Conservation (phyloP, 2,329 filamentous ascomycete species). For the Cladophialophora bantiana region DNA sequence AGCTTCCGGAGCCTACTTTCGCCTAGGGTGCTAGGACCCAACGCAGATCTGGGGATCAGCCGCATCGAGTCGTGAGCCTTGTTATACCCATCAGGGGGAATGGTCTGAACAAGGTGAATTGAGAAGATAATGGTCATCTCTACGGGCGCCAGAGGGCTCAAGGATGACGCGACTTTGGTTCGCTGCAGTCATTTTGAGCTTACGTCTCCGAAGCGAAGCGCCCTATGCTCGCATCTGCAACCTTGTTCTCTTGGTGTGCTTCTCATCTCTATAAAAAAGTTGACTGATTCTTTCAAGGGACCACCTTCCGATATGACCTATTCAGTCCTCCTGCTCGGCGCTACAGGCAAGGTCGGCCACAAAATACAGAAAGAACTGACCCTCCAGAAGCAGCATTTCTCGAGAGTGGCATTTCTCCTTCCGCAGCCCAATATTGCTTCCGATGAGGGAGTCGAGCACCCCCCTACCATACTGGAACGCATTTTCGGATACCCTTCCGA, state of each 20-base stretch:
- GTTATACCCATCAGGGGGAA: background rate
- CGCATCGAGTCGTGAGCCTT: background rate
- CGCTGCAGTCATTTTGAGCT: background rate
- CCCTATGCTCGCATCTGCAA: background rate
- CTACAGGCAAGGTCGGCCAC: background rate
- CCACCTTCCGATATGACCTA: constrained; percentile 3
- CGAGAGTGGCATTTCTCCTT: constrained; percentile 3
- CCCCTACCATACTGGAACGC: background rate
- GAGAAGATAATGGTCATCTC: background rate
- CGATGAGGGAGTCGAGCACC: background rate
- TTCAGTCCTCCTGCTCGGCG: constrained; percentile 18
- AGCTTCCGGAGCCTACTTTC: background rate
- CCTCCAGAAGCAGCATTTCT: background rate
- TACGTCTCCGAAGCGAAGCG: background rate
- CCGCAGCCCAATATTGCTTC: background rate
- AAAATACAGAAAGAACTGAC: background rate
- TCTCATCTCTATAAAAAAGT: background rate
- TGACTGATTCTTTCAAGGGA: background rate
- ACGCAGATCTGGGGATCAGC: background rate
- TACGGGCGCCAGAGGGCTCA: background rate
- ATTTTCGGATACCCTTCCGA: constrained; percentile 7
- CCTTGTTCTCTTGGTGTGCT: background rate
- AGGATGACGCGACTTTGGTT: background rate
- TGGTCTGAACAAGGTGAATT: background rate
- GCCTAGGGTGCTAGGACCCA: background rate